Conservation (phyloP, 495 filamentous ascomycete species). For the Emericellopsis terricola region DNA sequence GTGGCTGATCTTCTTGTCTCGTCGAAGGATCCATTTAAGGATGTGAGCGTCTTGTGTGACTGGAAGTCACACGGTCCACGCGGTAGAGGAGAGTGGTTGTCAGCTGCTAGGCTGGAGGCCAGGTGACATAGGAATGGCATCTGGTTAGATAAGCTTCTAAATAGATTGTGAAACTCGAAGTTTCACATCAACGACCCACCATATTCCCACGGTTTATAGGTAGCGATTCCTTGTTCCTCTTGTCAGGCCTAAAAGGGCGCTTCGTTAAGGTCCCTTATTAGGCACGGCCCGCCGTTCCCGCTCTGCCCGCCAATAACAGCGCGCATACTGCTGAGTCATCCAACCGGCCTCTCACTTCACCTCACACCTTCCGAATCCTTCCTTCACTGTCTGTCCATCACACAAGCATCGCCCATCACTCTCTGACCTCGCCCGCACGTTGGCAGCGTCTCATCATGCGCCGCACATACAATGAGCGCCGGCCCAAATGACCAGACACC, state of each 20-base stretch:
- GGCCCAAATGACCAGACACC: background rate
- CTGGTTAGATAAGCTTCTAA: background rate
- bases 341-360: no score
- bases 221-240: no score
- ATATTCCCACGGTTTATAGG: background rate
- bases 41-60: conserved; percentile 29
- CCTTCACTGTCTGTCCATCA: no score
- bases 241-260: no score
- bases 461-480: background rate
- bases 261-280: no score
- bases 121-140: conserved; percentile 13
- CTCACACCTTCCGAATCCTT: no score
- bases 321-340: no score
- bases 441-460: background rate
- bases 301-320: no score
- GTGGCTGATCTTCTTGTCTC: conserved; percentile 26
- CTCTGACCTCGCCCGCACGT: background rate
- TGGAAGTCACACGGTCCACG: conserved; percentile 25
- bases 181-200: background rate
- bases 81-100: conserved; percentile 31
- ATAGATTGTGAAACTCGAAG: background rate
- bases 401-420: background rate
- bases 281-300: no score
- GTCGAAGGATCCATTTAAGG: conserved; percentile 29
- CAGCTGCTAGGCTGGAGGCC: conserved; percentile 26